phyloP scores from a whole-genome alignment of 169 alveolate species.

The Cytauxzoon felis region DNA sequence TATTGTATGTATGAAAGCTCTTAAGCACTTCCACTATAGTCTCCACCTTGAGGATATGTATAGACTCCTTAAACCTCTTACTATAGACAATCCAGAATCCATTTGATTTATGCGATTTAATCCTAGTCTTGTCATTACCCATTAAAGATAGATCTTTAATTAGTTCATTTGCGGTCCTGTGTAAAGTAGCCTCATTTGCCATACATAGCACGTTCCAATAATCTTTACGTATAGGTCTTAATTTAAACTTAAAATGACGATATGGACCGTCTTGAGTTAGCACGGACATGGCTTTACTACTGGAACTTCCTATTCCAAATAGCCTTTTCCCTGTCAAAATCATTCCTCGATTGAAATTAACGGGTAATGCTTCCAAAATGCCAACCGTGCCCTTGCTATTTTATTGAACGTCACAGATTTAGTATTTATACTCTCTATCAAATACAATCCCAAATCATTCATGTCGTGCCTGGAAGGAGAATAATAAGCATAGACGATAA shows the following conservation, averaged over 20 bases:
- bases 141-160: background rate
- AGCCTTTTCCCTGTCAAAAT: background rate
- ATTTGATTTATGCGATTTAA: background rate
- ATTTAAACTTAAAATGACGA: constrained; percentile 27
- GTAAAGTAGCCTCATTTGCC: constrained; percentile 36
- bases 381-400: constrained; percentile 21
- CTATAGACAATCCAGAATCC: constrained; percentile 62
- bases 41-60: constrained; percentile 12
- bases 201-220: constrained; percentile 40
- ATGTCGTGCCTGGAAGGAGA: constrained; percentile 16
- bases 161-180: constrained; percentile 39
- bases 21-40: constrained; percentile 26
- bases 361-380: constrained; percentile 32
- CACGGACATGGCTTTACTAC: constrained; percentile 40
- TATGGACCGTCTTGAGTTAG: constrained; percentile 50
- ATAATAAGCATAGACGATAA: too few species aligned
- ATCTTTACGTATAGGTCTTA: constrained; percentile 47
- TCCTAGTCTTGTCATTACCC: background rate
- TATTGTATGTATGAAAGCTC: constrained; percentile 37
- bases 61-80: constrained; percentile 46
- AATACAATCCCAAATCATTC: constrained; percentile 29
- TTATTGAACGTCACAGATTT: constrained; percentile 16
- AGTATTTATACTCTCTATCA: constrained; percentile 38
- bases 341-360: background rate
- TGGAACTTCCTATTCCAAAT: constrained; percentile 53